Base-by-base conservation (phyloP, 2,329 filamentous ascomycete genomes). In the Lachnellula cervina region DNA sequence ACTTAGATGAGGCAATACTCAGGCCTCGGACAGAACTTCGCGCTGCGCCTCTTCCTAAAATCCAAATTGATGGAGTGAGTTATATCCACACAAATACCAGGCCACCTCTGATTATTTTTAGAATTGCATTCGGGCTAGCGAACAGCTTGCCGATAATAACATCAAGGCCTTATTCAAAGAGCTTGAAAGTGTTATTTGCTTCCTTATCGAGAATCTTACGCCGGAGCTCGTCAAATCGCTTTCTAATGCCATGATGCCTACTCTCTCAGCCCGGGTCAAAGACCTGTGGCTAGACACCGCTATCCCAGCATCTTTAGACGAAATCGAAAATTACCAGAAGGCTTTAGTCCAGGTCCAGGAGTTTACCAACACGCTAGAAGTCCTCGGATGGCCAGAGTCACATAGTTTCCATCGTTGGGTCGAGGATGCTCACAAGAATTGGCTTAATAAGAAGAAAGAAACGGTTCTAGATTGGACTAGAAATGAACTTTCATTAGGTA, bases 401-500 rank as follows among this genome's bases (percentile, higher is more conserved):
- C 75, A 79, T 14, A 81, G 86, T 34, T 73, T 99, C 38, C 78
- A 82, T 45, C 83, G 89, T 23, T 99, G 94, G 93, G 85, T 90
- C 0, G 82, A 86, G 42, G 85, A 87, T 59, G 88, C 90, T 1
- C 89, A 91, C 0, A 83, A 84, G 55, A 85, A 90, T 25, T 99
- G 94, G 94, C 79, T 97, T 14, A 82, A 82, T 2, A 93, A 90
- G 69, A 87, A 91, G 62, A 84, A 89, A 65, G 91, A 96, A 66
- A 84, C 80, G 35, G 86, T 90, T 0, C 78, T 99, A 23, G 87
- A 92, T 59, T 80, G 81, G 35, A 84, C 95, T 13, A 83, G 94
- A 23, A 80, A 74, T 19, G 81, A 87, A 46, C 78, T 97, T 2
- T 79, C 84, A n/a, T 43, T 66, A 21, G 66, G 66, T 62, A 54